A percentile compares a stretch with the other conserved stretches of the same genome.
phyloP scores from a whole-genome alignment of 768 basidiomycete species.

The Kwoniella pini region DNA sequence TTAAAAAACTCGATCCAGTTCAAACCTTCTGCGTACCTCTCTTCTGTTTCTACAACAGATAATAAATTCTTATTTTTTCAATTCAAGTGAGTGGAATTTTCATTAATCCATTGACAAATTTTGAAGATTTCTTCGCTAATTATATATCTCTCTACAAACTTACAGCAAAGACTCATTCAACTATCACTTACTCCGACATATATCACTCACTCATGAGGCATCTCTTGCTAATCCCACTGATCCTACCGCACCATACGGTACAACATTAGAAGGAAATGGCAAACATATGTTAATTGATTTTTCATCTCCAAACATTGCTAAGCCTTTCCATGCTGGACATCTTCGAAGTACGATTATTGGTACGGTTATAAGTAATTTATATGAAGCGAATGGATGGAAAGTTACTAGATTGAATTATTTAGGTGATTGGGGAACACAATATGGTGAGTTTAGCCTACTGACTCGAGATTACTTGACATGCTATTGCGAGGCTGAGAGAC shows the following conservation, averaged over 20 bases:
- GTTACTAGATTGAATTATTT: constrained; percentile 91
- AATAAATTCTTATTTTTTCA: constrained; percentile 77
- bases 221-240: constrained; percentile 57
- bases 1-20: too few species aligned
- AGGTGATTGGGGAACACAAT: constrained; percentile 98
- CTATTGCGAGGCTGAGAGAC: too few species aligned
- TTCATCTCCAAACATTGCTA: constrained; percentile 96
- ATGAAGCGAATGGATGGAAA: constrained; percentile 89
- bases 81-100: constrained; percentile 44
- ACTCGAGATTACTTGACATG: too few species aligned
- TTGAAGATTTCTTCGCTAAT: background rate
- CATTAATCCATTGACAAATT: background rate
- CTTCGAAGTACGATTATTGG: constrained; percentile 98
- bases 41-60: constrained; percentile 25
- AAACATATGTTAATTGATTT: constrained; percentile 70
- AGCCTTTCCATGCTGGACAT: constrained; percentile 97
- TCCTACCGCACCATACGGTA: constrained; percentile 67
- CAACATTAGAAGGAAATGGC: constrained; percentile 71
- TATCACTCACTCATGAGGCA: constrained; percentile 38
- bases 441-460: constrained; percentile 57
- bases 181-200: constrained; percentile 52
- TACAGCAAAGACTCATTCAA: constrained; percentile 64
- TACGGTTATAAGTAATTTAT: constrained; percentile 86
- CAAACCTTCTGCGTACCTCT: constrained; percentile 75
- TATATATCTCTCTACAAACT: background rate